Evolutionary conservation across 768 basidiomycete species (phyloP).

Genomic region (Solioccasus polychromus): DNA sequence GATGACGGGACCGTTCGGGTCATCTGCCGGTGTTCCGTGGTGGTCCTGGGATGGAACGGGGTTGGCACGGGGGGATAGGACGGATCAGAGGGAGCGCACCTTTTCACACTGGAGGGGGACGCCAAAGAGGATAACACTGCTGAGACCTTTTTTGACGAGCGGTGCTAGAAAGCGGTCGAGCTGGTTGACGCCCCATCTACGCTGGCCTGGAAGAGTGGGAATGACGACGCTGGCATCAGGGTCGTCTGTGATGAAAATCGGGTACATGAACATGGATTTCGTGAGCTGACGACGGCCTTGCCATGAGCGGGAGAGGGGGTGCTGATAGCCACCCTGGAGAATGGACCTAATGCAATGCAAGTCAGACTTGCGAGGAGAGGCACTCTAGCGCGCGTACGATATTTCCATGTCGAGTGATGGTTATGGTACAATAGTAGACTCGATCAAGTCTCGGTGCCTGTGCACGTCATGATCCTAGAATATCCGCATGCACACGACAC

Average conservation of each 20-base stretch:
- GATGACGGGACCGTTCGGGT: slow-evolving; percentile 88
- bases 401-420: slow-evolving; percentile 36
- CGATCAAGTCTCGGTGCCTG: not conserved
- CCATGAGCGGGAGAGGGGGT: slow-evolving; percentile 85
- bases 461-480: not conserved
- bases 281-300: slow-evolving; percentile 78
- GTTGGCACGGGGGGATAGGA: not conserved
- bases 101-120: slow-evolving; percentile 81
- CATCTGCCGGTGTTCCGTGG: slow-evolving; percentile 86
- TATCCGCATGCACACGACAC: not conserved
- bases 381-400: slow-evolving; percentile 37
- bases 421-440: not conserved
- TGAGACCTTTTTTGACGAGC: slow-evolving; percentile 84
- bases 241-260: slow-evolving; percentile 97
- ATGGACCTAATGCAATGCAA: slow-evolving; percentile 50
- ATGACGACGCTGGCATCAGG: slow-evolving; percentile 81
- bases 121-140: slow-evolving; percentile 92
- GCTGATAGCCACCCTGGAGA: slow-evolving; percentile 91
- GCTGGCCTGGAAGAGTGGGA: slow-evolving; percentile 76
- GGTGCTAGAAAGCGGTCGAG: slow-evolving; percentile 86
- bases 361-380: slow-evolving; percentile 2
- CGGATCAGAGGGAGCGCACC: slow-evolving; percentile 38
- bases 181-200: slow-evolving; percentile 92
- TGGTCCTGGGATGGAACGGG: slow-evolving; percentile 53
- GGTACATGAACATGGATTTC: slow-evolving; percentile 98